Evolutionary conservation across 208 protist species (phyloP).

Genomic region (Naegleria gruberi): DNA sequence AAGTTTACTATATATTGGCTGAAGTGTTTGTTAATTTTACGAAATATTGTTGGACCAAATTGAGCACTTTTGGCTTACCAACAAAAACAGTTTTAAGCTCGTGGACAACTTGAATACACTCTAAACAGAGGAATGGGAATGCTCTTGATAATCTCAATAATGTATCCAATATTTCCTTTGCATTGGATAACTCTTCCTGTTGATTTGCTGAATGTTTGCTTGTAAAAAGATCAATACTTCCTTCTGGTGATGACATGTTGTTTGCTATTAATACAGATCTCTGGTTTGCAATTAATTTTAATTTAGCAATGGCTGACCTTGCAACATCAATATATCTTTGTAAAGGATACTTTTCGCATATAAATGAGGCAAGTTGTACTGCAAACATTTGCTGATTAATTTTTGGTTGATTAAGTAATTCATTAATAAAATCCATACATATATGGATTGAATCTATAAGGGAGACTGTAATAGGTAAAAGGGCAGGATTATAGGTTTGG

Average conservation of each 20-base stretch:
- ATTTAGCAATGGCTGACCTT: neutral
- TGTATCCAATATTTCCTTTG: neutral
- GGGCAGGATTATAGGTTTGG: neutral
- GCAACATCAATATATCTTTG: neutral
- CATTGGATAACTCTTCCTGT: neutral
- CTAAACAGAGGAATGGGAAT: neutral
- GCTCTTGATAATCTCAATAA: neutral
- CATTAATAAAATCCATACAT: slow-evolving; percentile 10
- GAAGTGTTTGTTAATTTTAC: neutral
- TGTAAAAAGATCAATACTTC: too few relatives aligned
- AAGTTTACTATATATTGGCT: too few relatives aligned
- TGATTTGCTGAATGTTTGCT: neutral
- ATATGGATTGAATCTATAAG: neutral
- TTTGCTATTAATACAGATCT: neutral
- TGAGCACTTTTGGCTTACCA: neutral
- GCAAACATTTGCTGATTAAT: neutral
- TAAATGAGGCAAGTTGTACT: slow-evolving; percentile 3
- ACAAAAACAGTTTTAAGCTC: neutral
- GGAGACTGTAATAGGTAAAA: neutral
- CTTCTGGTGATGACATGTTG: neutral
- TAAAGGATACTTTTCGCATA: slow-evolving; percentile 15
- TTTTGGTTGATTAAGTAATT: neutral
- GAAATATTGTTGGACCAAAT: neutral
- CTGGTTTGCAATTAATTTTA: neutral
- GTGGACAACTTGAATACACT: neutral